phyloP scores from a whole-genome alignment of 345 rosid species.

The Hibiscus syriacus region DNA sequence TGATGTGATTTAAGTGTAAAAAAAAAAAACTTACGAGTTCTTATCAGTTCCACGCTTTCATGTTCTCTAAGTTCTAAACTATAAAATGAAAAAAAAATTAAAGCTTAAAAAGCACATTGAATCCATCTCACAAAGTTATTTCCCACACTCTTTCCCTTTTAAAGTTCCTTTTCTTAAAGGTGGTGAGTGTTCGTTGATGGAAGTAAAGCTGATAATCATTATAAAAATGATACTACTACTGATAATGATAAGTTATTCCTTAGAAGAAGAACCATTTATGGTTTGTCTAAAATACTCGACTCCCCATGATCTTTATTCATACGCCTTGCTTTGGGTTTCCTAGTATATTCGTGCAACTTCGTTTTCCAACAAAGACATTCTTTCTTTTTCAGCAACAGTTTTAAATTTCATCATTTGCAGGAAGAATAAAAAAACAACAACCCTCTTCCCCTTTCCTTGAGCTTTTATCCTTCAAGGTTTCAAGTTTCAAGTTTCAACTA shows the following conservation, averaged over 20 bases:
- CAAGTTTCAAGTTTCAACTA: no score
- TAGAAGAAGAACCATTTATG: neutral
- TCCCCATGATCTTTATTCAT: constrained; percentile 8
- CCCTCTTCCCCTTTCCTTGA: neutral
- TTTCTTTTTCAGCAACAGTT: constrained; percentile 5
- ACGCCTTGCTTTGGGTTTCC: neutral
- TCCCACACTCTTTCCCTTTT: constrained; percentile 14
- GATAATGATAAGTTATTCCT: neutral
- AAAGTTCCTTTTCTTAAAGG: constrained; percentile 20
- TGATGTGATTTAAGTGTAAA: constrained; percentile 3
- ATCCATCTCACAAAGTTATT: constrained; percentile 13
- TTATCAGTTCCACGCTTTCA: constrained; percentile 21
- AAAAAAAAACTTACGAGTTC: neutral
- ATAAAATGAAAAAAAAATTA: neutral
- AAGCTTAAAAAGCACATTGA: neutral
- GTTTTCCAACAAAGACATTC: constrained; percentile 13
- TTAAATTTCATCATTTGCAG: neutral
- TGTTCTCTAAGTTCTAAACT: neutral
- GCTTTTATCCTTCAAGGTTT: neutral
- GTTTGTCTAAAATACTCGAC: constrained; percentile 7
- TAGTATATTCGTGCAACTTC: constrained; percentile 12
- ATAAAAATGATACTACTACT: neutral
- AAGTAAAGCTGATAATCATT: constrained; percentile 12
- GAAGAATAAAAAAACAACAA: neutral
- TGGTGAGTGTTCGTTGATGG: constrained; percentile 17